Evolutionary conservation across 2,329 filamentous ascomycete species (phyloP).

Genomic region (Xylariaceae sp.): DNA sequence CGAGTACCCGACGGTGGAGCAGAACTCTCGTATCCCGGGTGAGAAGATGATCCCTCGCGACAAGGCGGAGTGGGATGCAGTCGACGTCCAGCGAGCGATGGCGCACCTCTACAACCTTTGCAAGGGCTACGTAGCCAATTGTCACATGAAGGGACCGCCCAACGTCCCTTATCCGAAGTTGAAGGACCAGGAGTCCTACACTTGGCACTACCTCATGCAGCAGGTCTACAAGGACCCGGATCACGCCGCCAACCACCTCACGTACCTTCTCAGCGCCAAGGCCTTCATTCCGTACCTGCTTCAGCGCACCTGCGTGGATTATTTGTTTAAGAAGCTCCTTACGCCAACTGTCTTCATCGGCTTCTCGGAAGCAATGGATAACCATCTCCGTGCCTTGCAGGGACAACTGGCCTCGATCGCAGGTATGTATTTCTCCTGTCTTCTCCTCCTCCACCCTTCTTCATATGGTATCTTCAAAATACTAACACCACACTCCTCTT

Average conservation of each 20-base stretch:
- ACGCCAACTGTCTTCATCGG: conserved; percentile 27
- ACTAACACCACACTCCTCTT: conserved; percentile 7
- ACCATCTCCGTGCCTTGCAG: conserved; percentile 26
- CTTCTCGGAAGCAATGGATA: conserved; percentile 23
- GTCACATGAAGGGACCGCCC: conserved; percentile 16
- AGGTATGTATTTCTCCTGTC: conserved; percentile 11
- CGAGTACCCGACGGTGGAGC: conserved; percentile 14
- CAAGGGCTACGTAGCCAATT: conserved; percentile 27
- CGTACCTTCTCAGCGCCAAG: conserved; percentile 19
- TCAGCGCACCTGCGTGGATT: conserved; percentile 27
- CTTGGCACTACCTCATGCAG: conserved; percentile 25
- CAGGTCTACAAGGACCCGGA: conserved; percentile 19
- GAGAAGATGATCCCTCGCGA: conserved; percentile 19
- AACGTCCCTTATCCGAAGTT: conserved; percentile 17
- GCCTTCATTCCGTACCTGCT: conserved; percentile 25
- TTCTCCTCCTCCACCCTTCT: background rate
- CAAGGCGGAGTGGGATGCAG: conserved; percentile 22
- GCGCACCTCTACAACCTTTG: conserved; percentile 24
- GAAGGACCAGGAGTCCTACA: conserved; percentile 18
- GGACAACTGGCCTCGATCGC: conserved; percentile 18
- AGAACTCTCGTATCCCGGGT: conserved; percentile 12
- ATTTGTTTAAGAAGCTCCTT: conserved; percentile 27
- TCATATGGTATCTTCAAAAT: background rate
- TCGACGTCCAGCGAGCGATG: conserved; percentile 23
- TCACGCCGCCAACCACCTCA: conserved; percentile 22